Conservation (phyloP, 805 yeast genomes). For the Kazachstania psychrophila region DNA sequence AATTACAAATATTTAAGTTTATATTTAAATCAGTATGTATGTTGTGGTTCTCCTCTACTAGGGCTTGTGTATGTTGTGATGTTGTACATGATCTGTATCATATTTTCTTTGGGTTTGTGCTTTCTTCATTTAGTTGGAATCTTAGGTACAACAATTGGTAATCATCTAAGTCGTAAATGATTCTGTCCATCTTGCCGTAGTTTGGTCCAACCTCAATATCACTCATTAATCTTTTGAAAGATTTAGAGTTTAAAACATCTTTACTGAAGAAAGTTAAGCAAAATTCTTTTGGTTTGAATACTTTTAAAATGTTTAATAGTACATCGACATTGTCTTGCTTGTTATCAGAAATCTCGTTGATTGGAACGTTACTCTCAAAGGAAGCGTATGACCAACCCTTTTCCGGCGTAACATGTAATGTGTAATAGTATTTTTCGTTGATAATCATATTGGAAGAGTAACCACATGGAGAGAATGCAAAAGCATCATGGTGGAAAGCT, state of each 20-base stretch:
- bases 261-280: slow-evolving; percentile 45
- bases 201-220: slow-evolving; percentile 22
- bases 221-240: slow-evolving; percentile 29
- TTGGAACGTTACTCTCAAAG: slow-evolving; percentile 79
- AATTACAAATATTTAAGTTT: too few relatives aligned
- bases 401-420: slow-evolving; percentile 92
- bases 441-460: slow-evolving; percentile 80
- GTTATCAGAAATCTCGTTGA: slow-evolving; percentile 29
- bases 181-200: slow-evolving; percentile 57
- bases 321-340: slow-evolving; percentile 44
- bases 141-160: slow-evolving; percentile 65
- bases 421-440: slow-evolving; percentile 56
- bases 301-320: slow-evolving; percentile 46
- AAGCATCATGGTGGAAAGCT: slow-evolving; percentile 62
- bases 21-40: too few relatives aligned
- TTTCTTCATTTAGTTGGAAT: slow-evolving; percentile 27
- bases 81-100: too few relatives aligned
- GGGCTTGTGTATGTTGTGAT: too few relatives aligned
- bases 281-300: slow-evolving; percentile 71
- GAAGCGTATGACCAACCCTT: slow-evolving; percentile 92
- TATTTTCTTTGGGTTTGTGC: too few relatives aligned
- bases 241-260: slow-evolving; percentile 21
- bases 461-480: slow-evolving; percentile 90
- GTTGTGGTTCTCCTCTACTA: too few relatives aligned
- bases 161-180: slow-evolving; percentile 63